Conservation (phyloP, 2,329 filamentous ascomycete species). For the Elsinoe perseae region DNA sequence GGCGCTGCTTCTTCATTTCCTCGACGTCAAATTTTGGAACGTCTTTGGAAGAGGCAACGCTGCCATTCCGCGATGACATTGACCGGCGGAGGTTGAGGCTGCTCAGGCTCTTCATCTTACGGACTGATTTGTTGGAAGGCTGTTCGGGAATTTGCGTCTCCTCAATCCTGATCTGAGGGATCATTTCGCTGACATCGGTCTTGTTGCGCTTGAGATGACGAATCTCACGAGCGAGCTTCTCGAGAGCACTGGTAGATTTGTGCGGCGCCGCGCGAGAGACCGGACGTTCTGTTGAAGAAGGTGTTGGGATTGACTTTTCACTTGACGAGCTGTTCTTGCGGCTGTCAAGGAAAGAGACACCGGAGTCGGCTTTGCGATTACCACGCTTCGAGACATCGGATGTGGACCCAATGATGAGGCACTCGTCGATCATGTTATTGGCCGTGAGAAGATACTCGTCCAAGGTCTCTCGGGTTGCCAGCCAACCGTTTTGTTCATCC, state of each 20-base stretch:
- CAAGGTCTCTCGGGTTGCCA: slow-evolving; percentile 39
- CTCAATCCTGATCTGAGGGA: slow-evolving; percentile 20
- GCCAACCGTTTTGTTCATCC: slow-evolving; percentile 51
- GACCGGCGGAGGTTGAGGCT: slow-evolving; percentile 27
- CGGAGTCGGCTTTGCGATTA: slow-evolving; percentile 54
- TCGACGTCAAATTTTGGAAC: slow-evolving; percentile 42
- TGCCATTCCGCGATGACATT: slow-evolving; percentile 27
- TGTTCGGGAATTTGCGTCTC: slow-evolving; percentile 14
- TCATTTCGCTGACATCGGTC: slow-evolving; percentile 44
- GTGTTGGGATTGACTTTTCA: slow-evolving; percentile 21
- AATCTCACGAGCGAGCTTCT: slow-evolving; percentile 53
- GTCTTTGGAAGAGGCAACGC: slow-evolving; percentile 25
- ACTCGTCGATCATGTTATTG: slow-evolving; percentile 57
- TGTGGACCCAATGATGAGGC: slow-evolving; percentile 42
- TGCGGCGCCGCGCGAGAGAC: slow-evolving; percentile 19
- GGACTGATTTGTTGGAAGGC: slow-evolving; percentile 18
- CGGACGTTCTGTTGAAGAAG: slow-evolving; percentile 20
- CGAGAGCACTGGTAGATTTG: slow-evolving; percentile 44
- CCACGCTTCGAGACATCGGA: slow-evolving; percentile 31
- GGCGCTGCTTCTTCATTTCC: slow-evolving; percentile 40
- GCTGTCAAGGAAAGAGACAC: slow-evolving; percentile 48
- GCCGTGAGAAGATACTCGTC: slow-evolving; percentile 52
- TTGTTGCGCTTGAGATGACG: slow-evolving; percentile 50
- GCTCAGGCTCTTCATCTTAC: slow-evolving; percentile 33
- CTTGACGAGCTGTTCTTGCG: slow-evolving; percentile 21